Evolutionary conservation across 2,329 filamentous ascomycete genomes (phyloP), one percentile per base, ranked within the genome.

Genomic region (Ophiostoma populinum): DNA sequence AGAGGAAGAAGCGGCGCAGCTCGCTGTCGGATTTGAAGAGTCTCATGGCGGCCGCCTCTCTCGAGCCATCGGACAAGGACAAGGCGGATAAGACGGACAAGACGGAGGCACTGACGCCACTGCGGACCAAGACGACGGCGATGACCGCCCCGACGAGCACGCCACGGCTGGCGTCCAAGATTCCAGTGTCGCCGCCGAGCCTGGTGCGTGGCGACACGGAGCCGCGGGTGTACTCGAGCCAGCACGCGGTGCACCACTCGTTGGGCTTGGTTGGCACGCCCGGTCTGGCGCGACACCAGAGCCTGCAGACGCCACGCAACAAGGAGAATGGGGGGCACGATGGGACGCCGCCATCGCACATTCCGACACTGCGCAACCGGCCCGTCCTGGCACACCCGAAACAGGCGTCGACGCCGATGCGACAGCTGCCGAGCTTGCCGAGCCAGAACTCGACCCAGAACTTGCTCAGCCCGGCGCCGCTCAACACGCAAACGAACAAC

Each of bases 1-100:
- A 26, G 25, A 75, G 69, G 51, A 86, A 76, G 58, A 94, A 92
- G 60, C 70, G 87, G 37, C 75, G 87, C 51, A 94, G 86, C 56
- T 94, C 86, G 18, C 59, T 95, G 27, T 93, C 86, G 5, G 87
- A 95, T 52, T 63, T 95, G 32, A 79, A 54, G 44, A 45, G 42
- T 13, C 59, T 81, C 13, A 75, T 87, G 56, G 67, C 65, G 26
- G 64, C 70, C 37, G 63, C 75, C 7, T 66, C 61, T 9, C 54
- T 76, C 1, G 58, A 55, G 47, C 65, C 67, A 3, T 52, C 70
- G 16, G 62, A 63, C 20, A n/a, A 17, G 10, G 17, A 22, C 12
- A 24, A 12, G 7, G 22, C 22, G 12, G 36, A 21, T 44, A 52
- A 38, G 16, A 40, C 42, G 11, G 48, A 48, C 10, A 52, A 55